These are phyloP conservation scores for Curvularia sp. DNA, from an alignment of 2,329 filamentous ascomycete species.

Conservation along the genomic window DNA sequence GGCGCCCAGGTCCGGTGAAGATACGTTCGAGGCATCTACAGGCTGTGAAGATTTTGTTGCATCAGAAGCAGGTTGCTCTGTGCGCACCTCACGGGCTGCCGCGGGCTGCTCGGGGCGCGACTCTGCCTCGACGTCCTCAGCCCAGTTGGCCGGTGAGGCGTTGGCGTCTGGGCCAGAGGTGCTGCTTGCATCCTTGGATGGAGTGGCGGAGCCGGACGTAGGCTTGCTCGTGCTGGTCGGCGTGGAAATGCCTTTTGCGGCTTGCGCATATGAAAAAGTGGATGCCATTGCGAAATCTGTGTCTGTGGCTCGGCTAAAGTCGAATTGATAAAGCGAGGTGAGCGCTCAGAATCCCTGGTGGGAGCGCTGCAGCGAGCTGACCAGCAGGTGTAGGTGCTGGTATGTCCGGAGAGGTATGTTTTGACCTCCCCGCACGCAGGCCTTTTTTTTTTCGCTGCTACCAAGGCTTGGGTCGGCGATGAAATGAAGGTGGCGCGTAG, in stretches of 20 bases:
- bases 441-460: constrained; percentile 22
- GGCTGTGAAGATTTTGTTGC: constrained; percentile 23
- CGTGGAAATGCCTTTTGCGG: constrained; percentile 78
- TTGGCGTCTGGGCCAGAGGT: constrained; percentile 33
- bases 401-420: constrained; percentile 53
- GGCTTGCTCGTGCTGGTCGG: constrained; percentile 56
- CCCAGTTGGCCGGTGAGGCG: constrained; percentile 53
- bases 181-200: constrained; percentile 51
- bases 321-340: constrained; percentile 16
- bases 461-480: constrained; percentile 27
- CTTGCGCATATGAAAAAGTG: constrained; percentile 92
- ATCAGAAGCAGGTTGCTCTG: constrained; percentile 29
- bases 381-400: constrained; percentile 41
- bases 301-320: constrained; percentile 15
- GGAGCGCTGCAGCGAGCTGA: constrained; percentile 41
- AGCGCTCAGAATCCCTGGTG: constrained; percentile 40
- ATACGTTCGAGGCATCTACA: constrained; percentile 36
- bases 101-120: constrained; percentile 37
- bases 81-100: constrained; percentile 31
- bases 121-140: constrained; percentile 57
- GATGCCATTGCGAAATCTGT: constrained; percentile 40
- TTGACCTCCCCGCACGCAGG: constrained; percentile 52
- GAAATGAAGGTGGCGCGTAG: constrained; percentile 1
- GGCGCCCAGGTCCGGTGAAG: constrained; percentile 64
- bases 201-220: constrained; percentile 53